Base-by-base conservation (phyloP, 768 basidiomycete species). In the Sporobolomyces roseus region DNA sequence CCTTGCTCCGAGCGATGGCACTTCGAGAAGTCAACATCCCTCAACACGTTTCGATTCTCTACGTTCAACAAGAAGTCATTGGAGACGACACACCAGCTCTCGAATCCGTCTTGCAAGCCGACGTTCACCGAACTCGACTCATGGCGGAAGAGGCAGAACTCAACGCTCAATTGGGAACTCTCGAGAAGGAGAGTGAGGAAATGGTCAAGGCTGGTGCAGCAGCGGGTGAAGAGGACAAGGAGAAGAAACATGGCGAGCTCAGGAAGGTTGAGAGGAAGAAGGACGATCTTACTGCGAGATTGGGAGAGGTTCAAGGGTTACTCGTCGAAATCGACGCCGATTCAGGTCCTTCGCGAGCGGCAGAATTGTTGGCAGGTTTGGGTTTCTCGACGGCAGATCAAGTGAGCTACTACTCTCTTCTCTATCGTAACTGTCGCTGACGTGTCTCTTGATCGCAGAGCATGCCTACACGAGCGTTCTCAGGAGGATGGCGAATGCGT, bases 301-400 rank as follows among this genome's bases (percentile, higher is more conserved):
- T 98, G 36, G 87, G 89, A 2, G 94, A 99, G 70, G 89, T 96
- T 8, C 96, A 98, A 77, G 81, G 88, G 52, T 84, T 88, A 53
- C 80, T 98, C 52, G 86, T 92, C n/a, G 96, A 99, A 55, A 98
- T 99, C 87, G 96, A 99, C 73, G 94, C 94, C 4, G 94, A 90
- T 77, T 94, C 89, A 77, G 96, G 93, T 4, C 96, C 96, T n/a
- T 88, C 91, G 10, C 81, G 96, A 52, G 93, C 94, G 27, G 91
- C 91, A 19, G 84, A 90, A 25, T 80, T 99, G 30, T 82, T 97
- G 32, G 91, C 92, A 27, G 94, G 94, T 75, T 84, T 99, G 29
- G 96, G 94, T 19, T 99, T 99, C 79, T 84, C 85, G 68, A 90
- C 93, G 77, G 80, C 81, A 17, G 96, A 97, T 78, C 96, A 98